Conservation (phyloP, 495 filamentous ascomycete genomes). For the Penicillium paradoxum region DNA sequence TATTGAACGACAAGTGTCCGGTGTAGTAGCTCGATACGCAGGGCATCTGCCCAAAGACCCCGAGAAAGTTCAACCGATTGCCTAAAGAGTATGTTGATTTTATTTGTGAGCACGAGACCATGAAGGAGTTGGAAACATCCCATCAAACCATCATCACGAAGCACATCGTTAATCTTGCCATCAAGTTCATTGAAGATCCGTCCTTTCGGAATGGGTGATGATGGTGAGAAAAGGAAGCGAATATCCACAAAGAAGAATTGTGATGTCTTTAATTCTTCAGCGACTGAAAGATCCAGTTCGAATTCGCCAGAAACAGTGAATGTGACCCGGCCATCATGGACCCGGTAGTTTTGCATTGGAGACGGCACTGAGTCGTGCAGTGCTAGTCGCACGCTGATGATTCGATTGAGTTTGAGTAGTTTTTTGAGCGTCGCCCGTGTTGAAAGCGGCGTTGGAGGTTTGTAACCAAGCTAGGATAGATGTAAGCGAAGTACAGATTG, state of each 20-base stretch:
- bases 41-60: constrained; percentile 66
- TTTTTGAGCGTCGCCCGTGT: constrained; percentile 60
- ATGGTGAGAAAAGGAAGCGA: constrained; percentile 73
- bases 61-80: constrained; percentile 66
- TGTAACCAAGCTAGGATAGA: constrained; percentile 59
- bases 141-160: constrained; percentile 59
- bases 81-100: constrained; percentile 70
- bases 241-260: constrained; percentile 94
- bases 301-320: constrained; percentile 82
- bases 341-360: constrained; percentile 65
- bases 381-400: constrained; percentile 73
- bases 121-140: constrained; percentile 84
- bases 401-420: constrained; percentile 73
- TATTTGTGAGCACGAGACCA: constrained; percentile 78
- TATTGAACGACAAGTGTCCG: constrained; percentile 84
- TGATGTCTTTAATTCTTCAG: constrained; percentile 68
- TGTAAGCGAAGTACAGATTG: constrained; percentile 22
- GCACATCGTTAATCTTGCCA: constrained; percentile 58
- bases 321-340: constrained; percentile 76
- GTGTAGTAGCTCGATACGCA: constrained; percentile 70
- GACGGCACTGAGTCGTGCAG: constrained; percentile 70
- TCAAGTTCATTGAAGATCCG: constrained; percentile 61
- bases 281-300: constrained; percentile 86
- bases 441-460: constrained; percentile 66
- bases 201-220: constrained; percentile 52